Conservation (phyloP, 2,329 filamentous ascomycete species). For the Thelonectria rubi region DNA sequence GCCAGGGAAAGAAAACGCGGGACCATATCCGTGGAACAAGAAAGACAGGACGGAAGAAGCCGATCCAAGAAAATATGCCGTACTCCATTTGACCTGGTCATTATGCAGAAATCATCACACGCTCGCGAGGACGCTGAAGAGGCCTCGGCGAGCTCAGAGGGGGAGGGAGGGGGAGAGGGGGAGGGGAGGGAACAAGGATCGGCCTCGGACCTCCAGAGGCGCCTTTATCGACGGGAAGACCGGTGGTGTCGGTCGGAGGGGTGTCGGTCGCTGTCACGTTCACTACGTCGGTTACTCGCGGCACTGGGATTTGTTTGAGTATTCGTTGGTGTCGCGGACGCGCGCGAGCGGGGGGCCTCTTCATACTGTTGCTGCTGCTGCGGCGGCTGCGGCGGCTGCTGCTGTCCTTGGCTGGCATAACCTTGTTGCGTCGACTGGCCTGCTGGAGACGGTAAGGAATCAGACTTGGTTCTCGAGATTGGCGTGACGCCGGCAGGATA, state of each 20-base stretch:
- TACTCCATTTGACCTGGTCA: conserved; percentile 42
- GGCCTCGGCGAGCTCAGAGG: conserved; percentile 35
- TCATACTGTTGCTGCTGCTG: conserved; percentile 57
- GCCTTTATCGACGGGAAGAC: conserved; percentile 48
- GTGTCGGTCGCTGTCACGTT: conserved; percentile 54
- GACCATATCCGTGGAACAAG: conserved; percentile 40
- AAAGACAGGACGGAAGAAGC: conserved; percentile 39
- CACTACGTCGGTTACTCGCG: conserved; percentile 52
- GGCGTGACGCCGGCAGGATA: conserved; percentile 50
- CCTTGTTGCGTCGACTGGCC: conserved; percentile 50
- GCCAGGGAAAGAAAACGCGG: conserved; percentile 37
- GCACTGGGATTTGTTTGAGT: conserved; percentile 51
- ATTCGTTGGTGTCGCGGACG: conserved; percentile 50
- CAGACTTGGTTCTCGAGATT: conserved; percentile 26
- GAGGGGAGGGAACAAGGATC: conserved; percentile 13
- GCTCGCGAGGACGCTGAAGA: conserved; percentile 38
- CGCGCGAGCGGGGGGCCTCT: conserved; percentile 52
- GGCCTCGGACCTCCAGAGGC: conserved; percentile 33
- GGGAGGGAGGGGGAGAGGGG: not conserved
- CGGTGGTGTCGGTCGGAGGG: conserved; percentile 52
- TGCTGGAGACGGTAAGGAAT: conserved; percentile 63
- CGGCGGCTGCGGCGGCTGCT: too few species aligned
- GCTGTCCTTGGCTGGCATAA: conserved; percentile 54
- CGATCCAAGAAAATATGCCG: conserved; percentile 41
- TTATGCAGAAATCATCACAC: conserved; percentile 46